Base-by-base conservation (phyloP, 768 basidiomycete genomes). In the Macrolepiota fuliginosa region DNA sequence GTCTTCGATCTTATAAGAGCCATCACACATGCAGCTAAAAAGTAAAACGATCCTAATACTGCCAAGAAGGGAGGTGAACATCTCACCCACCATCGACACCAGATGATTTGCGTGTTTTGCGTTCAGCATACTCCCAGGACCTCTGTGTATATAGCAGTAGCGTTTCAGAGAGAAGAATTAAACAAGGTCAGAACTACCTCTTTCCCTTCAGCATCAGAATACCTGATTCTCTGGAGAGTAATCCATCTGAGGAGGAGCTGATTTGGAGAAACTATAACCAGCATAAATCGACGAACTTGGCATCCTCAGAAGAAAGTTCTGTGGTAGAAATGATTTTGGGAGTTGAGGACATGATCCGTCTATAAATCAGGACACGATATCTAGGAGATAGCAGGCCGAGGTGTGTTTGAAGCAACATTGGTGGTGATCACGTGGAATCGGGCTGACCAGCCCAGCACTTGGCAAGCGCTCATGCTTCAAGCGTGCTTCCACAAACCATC, bases 101-200 rank as follows among this genome's bases (percentile, higher is more conserved):
- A 11, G 87, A 84, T 3, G 83, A 80, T 52, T 85, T 85, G 46
- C 91, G 83, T 12, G 92, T 94, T 69, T 86, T 91, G 39, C 96
- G 81, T 67, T 92, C 88, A 10, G 95, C 95, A 62, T 79, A 88
- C 74, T 97, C 96, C 95, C 96, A 98, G n/a, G 82, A 67, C 60
- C 94, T 79, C 89, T 96, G 66, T 10, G 46, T 47, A 47, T 42
- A 62, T 58, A 35, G 52, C 57, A 25, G 54, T 54, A 53, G 57
- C 36, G 39, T 32, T 57, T 25, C 37, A 2, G 47, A 54, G 29
- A 13, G 19, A 36, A n/a, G 62, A 35, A 25, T 2, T 9, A 45
- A 62, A n/a, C 36, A 29, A 58, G 24, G 40, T 19, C 39, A 40
- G 39, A 5, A 12, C n/a, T 64, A 91, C 93, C 78, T 90, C 79